Evolutionary conservation across 2,329 filamentous ascomycete genomes (phyloP).

Genomic region (Aureobasidium leucospermi): DNA sequence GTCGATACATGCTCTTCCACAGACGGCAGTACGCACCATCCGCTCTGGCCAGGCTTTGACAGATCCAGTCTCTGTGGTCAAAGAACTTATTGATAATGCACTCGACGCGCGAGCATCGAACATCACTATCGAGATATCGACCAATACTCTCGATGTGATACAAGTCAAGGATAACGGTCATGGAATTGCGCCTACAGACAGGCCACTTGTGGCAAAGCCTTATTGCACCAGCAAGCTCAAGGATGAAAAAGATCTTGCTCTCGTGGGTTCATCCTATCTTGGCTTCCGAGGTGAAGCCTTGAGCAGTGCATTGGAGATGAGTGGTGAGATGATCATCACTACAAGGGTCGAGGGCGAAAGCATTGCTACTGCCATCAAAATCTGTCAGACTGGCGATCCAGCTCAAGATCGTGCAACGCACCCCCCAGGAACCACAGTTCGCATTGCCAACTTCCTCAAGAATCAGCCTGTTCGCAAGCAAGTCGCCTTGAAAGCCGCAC

Average conservation of each 20-base stretch:
- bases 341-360: conserved; percentile 57
- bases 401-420: conserved; percentile 42
- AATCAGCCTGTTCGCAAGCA: conserved; percentile 57
- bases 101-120: conserved; percentile 63
- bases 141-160: conserved; percentile 61
- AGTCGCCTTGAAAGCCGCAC: conserved; percentile 48
- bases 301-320: conserved; percentile 56
- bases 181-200: conserved; percentile 59
- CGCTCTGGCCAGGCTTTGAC: conserved; percentile 55
- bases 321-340: conserved; percentile 49
- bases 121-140: conserved; percentile 56
- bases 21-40: conserved; percentile 45
- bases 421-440: conserved; percentile 63
- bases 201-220: conserved; percentile 53
- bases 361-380: conserved; percentile 48
- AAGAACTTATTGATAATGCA: conserved; percentile 72
- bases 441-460: conserved; percentile 52
- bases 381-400: conserved; percentile 41
- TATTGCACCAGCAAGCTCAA: conserved; percentile 68
- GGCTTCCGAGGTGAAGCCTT: conserved; percentile 72
- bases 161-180: conserved; percentile 68
- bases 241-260: conserved; percentile 54
- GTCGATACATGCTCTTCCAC: conserved; percentile 37
- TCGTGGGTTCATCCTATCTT: conserved; percentile 52
- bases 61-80: conserved; percentile 56